Percentiles rank a stretch among this genome's conserved stretches.
Evolutionary conservation across 2,329 filamentous ascomycete genomes (phyloP).

Genomic region (Aureobasidium subglaciale): DNA sequence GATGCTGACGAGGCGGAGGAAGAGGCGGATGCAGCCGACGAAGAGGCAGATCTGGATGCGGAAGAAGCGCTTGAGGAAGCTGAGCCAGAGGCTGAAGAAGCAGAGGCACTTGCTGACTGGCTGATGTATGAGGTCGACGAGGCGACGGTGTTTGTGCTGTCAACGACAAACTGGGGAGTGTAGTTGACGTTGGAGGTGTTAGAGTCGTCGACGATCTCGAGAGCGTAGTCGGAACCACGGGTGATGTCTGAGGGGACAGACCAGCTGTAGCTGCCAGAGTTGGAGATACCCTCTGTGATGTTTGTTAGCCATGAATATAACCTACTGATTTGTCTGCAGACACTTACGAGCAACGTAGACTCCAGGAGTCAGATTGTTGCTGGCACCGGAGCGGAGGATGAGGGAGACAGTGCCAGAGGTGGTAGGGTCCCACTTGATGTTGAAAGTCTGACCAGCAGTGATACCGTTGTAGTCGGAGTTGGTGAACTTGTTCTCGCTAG

Average conservation of each 20-base stretch:
- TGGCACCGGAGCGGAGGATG: constrained; percentile 36
- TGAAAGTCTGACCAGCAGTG: constrained; percentile 39
- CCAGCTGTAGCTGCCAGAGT: constrained; percentile 46
- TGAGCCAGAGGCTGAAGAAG: constrained; percentile 45
- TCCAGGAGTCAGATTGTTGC: constrained; percentile 35
- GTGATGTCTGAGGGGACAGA: constrained; percentile 35
- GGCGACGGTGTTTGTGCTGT: constrained; percentile 37
- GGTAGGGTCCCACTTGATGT: constrained; percentile 44
- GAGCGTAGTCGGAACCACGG: constrained; percentile 43
- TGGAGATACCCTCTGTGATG: constrained; percentile 38
- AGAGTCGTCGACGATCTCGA: constrained; percentile 46
- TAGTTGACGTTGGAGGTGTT: constrained; percentile 43
- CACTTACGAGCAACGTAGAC: constrained; percentile 26
- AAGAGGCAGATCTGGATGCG: constrained; percentile 50
- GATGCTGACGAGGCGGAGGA: constrained; percentile 1
- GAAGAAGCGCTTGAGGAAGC: constrained; percentile 43
- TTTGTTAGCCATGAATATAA: constrained; percentile 15
- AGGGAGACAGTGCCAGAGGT: constrained; percentile 46
- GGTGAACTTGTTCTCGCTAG: constrained; percentile 36
- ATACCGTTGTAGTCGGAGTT: constrained; percentile 34
- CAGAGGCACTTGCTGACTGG: constrained; percentile 25
- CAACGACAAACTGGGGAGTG: constrained; percentile 45
- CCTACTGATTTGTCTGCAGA: too few species aligned
- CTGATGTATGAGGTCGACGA: constrained; percentile 23
- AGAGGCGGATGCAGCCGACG: neutral